These are phyloP conservation scores for Boletus fagicola DNA, from an alignment of 768 basidiomycete species.

Conservation along the genomic window DNA sequence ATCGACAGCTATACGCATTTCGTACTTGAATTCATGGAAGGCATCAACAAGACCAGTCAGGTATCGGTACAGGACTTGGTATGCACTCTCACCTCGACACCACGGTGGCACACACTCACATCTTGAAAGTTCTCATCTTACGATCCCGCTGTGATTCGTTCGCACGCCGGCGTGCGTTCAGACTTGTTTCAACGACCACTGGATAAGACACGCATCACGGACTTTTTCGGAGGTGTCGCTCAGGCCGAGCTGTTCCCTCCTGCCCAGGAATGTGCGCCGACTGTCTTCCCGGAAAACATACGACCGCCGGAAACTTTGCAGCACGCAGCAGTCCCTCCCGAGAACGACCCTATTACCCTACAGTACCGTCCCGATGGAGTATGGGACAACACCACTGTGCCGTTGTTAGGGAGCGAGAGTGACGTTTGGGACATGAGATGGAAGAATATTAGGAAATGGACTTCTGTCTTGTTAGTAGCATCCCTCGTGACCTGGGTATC, in stretches of 20 bases:
- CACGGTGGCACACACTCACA: slow-evolving; percentile 7
- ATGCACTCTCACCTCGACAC: slow-evolving; percentile 28
- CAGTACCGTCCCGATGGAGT: not conserved
- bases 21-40: slow-evolving; percentile 87
- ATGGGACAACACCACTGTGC: not conserved
- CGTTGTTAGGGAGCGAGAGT: not conserved
- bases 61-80: slow-evolving; percentile 82
- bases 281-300: not conserved
- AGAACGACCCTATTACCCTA: not conserved
- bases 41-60: slow-evolving; percentile 86
- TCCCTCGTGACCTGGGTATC: slow-evolving; percentile 32
- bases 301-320: not conserved
- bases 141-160: slow-evolving; percentile 70
- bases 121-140: slow-evolving; percentile 73
- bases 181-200: slow-evolving; percentile 74
- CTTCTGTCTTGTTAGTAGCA: slow-evolving; percentile 25
- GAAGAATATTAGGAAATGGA: slow-evolving; percentile 32
- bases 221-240: slow-evolving; percentile 87
- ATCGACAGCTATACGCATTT: slow-evolving; percentile 95
- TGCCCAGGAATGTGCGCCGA: slow-evolving; percentile 1
- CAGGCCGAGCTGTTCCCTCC: slow-evolving; percentile 65
- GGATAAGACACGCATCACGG: slow-evolving; percentile 64
- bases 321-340: not conserved
- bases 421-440: slow-evolving; percentile 17
- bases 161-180: slow-evolving; percentile 85